Base-by-base conservation (phyloP, 78 protist genomes). In the Tieghemostelium lacteum region DNA sequence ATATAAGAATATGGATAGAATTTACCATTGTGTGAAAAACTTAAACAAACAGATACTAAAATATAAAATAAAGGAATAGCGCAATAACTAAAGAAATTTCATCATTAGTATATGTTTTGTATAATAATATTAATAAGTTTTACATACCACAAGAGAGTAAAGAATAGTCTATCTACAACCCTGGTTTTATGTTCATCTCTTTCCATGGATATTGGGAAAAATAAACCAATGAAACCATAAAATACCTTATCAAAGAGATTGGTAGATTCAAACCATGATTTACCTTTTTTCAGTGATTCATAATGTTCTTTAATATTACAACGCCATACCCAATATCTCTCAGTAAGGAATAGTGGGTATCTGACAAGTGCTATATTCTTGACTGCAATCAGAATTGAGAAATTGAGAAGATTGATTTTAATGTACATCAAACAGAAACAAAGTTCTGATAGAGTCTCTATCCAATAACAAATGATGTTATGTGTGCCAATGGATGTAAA, bases 101-200 rank as follows among this genome's bases (percentile, higher is more conserved):
- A 14, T 20, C 0, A 22, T 42, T 37, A 74, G 52, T 8, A 50
- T n/a, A 45, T 28, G 61, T 61, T 12, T 52, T 57, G 19, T 19
- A 36, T 34, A 61, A 14, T 2, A 26, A 7, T 37, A 37, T 73
- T 72, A 54, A 36, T 24, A 31, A 10, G 12, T 33, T 20, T 22
- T 63, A 76, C 22, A 36, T 76, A 76, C 87, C 66, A 29, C 22
- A 78, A 36, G 29, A 52, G 28, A 20, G 91, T 83, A 33, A 55
- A 83, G 34, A 83, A 83, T 14, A 83, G 50, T 58, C 91, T 52
- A 69, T 83, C 91, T 19, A 83, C 71, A 29, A 83, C 78, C 45
- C 91, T 52, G 19, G 91, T 83, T 54, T 55, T 66, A 45, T 83
- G 91, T 60, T 83, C 91, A 58, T 83, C 75, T 70, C 91, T 52